Conservation (phyloP, 768 basidiomycete species). For the Hemileccinum impolitum region DNA sequence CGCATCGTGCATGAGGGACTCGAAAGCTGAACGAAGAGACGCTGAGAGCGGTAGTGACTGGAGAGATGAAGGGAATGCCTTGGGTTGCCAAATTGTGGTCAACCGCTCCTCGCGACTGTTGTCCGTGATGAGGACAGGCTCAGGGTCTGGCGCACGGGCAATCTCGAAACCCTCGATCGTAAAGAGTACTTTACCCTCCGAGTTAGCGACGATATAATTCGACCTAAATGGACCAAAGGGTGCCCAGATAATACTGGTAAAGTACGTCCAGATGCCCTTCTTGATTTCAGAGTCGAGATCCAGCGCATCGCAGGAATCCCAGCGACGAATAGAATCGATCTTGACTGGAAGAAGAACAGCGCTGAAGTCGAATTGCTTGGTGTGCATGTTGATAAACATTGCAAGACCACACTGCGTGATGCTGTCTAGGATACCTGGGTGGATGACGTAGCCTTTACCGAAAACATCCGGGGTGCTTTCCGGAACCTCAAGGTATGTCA, state of each 20-base stretch:
- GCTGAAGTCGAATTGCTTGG: conserved; percentile 30
- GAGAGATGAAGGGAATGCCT: conserved; percentile 24
- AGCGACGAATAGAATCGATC: conserved; percentile 29
- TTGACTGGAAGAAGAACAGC: conserved; percentile 31
- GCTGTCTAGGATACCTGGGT: conserved; percentile 33
- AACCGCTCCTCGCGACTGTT: conserved; percentile 28
- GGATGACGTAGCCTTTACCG: conserved; percentile 29
- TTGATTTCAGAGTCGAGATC: conserved; percentile 25
- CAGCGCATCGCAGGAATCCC: conserved; percentile 25
- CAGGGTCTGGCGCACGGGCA: conserved; percentile 28
- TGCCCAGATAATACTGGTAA: conserved; percentile 22
- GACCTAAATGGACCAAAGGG: conserved; percentile 22
- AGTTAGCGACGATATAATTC: conserved; percentile 28
- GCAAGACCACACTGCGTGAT: conserved; percentile 32
- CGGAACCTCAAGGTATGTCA: conserved; percentile 22
- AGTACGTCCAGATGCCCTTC: conserved; percentile 32
- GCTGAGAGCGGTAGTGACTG: background rate
- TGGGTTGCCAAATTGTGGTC: conserved; percentile 31
- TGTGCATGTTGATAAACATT: conserved; percentile 29
- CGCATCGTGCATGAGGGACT: conserved; percentile 14
- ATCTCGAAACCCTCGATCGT: conserved; percentile 35
- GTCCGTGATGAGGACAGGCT: conserved; percentile 25
- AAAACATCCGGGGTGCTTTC: conserved; percentile 27
- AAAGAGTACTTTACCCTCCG: conserved; percentile 29
- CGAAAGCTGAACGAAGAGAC: conserved; percentile 16